Conservation (phyloP, 192 early-diverging fungal genomes). For the Funneliformis geosporum region DNA sequence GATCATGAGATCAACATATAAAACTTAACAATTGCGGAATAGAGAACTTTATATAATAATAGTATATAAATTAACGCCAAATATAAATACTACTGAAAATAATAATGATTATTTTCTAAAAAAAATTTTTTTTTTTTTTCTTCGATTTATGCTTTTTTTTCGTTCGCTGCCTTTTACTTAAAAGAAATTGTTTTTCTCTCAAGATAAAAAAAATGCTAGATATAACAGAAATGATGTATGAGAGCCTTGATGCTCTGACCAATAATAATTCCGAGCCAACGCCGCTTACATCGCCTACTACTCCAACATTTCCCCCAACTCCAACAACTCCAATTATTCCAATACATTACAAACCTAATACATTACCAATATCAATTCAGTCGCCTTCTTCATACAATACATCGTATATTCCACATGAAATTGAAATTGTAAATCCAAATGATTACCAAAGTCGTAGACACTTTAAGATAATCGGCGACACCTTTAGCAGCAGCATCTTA, state of each 20-base stretch:
- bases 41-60: background rate
- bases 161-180: background rate
- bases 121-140: background rate
- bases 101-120: background rate
- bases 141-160: background rate
- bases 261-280: background rate
- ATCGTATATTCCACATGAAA: background rate
- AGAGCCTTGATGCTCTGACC: background rate
- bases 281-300: background rate
- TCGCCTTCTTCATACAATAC: background rate
- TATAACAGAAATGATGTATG: constrained; percentile 10
- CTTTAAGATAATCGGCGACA: background rate
- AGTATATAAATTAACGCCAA: background rate
- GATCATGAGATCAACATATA: background rate
- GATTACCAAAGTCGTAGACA: background rate
- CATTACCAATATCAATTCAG: background rate
- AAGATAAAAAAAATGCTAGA: background rate
- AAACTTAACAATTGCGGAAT: background rate
- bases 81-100: background rate
- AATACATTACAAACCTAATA: background rate
- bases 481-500: no score
- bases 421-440: background rate
- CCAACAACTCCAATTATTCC: background rate
- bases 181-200: background rate
- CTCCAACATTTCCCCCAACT: background rate